phyloP scores from a whole-genome alignment of 1,139 yeast species.

The Casaregolazyma lundiana region DNA sequence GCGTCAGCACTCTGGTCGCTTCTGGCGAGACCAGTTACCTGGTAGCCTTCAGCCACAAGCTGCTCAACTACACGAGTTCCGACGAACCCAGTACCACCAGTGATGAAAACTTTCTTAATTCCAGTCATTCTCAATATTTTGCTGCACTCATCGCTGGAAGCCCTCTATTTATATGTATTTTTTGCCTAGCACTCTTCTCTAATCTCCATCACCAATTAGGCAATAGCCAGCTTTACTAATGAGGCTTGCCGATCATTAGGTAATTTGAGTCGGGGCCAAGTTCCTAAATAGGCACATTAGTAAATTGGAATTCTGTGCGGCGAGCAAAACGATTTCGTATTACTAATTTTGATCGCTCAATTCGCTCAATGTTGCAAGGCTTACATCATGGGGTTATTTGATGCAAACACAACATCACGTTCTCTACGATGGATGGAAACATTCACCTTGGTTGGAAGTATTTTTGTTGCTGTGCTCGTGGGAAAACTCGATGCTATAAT shows the following conservation, averaged over 20 bases:
- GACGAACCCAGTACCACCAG: slow-evolving; percentile 62
- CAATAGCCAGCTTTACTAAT: neutral
- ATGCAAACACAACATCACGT: too few species aligned
- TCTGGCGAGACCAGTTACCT: slow-evolving; percentile 56
- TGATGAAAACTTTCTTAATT: slow-evolving; percentile 37
- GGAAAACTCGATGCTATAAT: too few species aligned
- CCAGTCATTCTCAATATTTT: neutral
- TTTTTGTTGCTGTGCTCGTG: too few species aligned
- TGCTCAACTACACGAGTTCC: slow-evolving; percentile 44
- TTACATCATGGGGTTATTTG: too few species aligned
- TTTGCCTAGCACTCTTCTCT: neutral
- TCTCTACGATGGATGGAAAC: too few species aligned
- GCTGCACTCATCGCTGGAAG: too few species aligned
- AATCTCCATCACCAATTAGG: neutral
- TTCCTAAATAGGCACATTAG: too few species aligned
- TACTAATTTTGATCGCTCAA: too few species aligned
- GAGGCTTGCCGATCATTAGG: neutral
- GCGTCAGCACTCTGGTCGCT: slow-evolving; percentile 39
- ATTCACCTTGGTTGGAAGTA: too few species aligned
- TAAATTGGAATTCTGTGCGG: too few species aligned
- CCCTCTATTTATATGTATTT: neutral
- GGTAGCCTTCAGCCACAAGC: slow-evolving; percentile 36
- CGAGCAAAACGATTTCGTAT: too few species aligned
- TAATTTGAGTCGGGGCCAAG: neutral
- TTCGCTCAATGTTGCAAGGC: too few species aligned